Conservation (phyloP, 345 rosid species). For the Iberis pinnata region DNA sequence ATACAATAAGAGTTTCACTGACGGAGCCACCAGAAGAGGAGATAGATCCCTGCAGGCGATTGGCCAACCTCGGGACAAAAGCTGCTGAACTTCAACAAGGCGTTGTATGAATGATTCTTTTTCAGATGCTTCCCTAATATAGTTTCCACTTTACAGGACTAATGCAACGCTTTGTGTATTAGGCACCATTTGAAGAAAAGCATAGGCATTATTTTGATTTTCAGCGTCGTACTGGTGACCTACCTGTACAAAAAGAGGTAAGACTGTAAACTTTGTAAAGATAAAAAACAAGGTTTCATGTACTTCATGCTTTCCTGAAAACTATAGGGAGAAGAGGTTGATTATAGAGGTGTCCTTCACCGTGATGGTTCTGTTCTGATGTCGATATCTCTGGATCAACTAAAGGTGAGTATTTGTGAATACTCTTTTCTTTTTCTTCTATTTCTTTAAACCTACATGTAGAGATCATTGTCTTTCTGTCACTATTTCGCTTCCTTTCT, state of each 20-base stretch:
- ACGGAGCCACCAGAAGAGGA: conserved; percentile 95
- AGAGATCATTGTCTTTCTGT: background rate
- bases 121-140: conserved; percentile 3
- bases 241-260: conserved; percentile 92
- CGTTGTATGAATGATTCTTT: conserved; percentile 63
- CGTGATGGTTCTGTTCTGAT: conserved; percentile 96
- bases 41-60: conserved; percentile 88
- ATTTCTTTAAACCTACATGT: background rate
- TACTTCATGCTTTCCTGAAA: conserved; percentile 11
- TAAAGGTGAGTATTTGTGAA: conserved; percentile 46
- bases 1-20: conserved; percentile 92
- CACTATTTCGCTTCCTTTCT: conserved; percentile 7
- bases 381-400: conserved; percentile 73
- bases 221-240: conserved; percentile 75
- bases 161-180: conserved; percentile 13
- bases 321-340: conserved; percentile 84
- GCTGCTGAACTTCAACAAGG: conserved; percentile 83
- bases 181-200: conserved; percentile 97
- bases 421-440: background rate
- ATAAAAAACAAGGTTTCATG: background rate
- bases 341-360: conserved; percentile 87
- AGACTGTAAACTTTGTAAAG: conserved; percentile 5
- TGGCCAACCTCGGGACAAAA: conserved; percentile 84
- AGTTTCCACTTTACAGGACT: background rate
- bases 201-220: conserved; percentile 89